Evolutionary conservation across 352 stramenopile genomes (phyloP).

Genomic region (Globisporangium megalacanthum): DNA sequence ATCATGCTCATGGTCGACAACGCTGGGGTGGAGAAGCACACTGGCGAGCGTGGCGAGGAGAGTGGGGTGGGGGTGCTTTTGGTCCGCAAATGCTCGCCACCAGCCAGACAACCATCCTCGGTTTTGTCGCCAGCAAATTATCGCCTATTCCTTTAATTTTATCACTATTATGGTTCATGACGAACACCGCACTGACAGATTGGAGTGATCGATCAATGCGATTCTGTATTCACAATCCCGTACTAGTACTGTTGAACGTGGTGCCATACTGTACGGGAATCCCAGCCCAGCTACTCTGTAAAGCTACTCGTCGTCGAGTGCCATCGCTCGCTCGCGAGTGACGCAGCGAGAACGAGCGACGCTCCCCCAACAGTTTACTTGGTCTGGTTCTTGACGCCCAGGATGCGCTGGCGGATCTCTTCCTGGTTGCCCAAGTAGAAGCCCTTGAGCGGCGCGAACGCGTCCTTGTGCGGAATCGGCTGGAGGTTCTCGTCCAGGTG

Average conservation of each 20-base stretch:
- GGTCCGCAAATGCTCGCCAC: not conserved
- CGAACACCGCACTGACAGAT: no score
- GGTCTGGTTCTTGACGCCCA: conserved; percentile 95
- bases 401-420: conserved; percentile 95
- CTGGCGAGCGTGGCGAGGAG: not conserved
- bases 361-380: conserved; percentile 97
- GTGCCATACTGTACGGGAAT: no score
- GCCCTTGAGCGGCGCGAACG: conserved; percentile 81
- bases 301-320: no score
- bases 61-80: not conserved
- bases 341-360: conserved; percentile 60
- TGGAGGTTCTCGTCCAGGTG: conserved; percentile 98
- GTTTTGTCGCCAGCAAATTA: no score
- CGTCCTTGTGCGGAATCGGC: conserved; percentile 90
- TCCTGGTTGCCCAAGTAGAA: conserved; percentile 94
- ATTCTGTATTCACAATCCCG: no score
- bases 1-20: conserved; percentile 10
- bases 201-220: no score
- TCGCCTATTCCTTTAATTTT: no score
- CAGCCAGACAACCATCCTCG: no score
- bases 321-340: no score
- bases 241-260: no score
- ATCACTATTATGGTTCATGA: no score
- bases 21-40: not conserved
- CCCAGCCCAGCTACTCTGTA: no score